These are phyloP conservation scores for Scutellaria baicalensis DNA, from an alignment of 257 asterid genomes.

Conservation along the genomic window DNA sequence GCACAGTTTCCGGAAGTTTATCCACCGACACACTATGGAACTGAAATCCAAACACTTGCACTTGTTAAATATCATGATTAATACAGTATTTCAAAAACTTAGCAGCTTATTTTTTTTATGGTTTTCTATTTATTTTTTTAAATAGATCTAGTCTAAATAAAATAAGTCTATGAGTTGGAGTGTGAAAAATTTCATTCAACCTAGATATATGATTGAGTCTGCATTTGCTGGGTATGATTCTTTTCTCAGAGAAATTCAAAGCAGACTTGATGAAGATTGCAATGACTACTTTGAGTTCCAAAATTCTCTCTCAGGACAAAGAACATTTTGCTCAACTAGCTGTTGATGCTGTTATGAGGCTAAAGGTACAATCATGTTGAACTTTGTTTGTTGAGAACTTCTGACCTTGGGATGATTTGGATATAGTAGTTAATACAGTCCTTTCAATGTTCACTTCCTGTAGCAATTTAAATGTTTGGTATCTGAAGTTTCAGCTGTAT, in stretches of 20 bases:
- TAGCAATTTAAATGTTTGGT: neutral
- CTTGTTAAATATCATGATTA: neutral
- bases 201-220: neutral
- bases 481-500: neutral
- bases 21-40: neutral
- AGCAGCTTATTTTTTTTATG: neutral
- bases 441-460: neutral
- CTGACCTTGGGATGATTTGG: neutral
- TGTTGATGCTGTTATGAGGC: conserved; percentile 88
- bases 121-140: neutral
- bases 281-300: conserved; percentile 92
- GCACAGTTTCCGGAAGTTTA: neutral
- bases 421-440: neutral
- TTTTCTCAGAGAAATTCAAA: conserved; percentile 57
- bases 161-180: neutral
- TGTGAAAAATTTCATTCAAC: neutral
- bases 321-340: conserved; percentile 81
- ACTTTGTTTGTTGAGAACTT: neutral
- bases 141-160: neutral
- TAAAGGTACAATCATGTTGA: conserved; percentile 44
- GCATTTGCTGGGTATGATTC: neutral
- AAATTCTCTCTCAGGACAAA: conserved; percentile 87
- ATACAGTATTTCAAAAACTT: neutral
- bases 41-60: neutral
- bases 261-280: conserved; percentile 79